Conservation (phyloP, 2,329 filamentous ascomycete genomes). For the Hypoxylon sp. region DNA sequence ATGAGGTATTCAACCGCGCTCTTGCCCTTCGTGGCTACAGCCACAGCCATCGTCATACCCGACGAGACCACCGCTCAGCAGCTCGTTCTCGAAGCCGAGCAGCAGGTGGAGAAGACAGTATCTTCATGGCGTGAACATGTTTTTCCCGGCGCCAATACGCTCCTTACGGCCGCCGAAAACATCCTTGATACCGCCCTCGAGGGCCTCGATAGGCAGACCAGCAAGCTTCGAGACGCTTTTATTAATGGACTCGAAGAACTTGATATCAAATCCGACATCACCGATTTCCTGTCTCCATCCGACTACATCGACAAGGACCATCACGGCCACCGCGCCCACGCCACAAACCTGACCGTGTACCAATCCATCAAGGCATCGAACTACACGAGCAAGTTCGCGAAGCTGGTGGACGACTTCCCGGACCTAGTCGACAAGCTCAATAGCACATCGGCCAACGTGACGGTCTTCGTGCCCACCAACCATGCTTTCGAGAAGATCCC, state of each 20-base stretch:
- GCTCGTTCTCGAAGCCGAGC: conserved; percentile 44
- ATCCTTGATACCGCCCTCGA: conserved; percentile 32
- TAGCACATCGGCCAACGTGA: conserved; percentile 79
- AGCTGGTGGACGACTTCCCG: conserved; percentile 78
- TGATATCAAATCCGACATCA: conserved; percentile 30
- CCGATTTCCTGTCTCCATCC: conserved; percentile 38
- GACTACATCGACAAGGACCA: conserved; percentile 12
- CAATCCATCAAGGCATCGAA: conserved; percentile 81
- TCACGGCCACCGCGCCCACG: conserved; percentile 22
- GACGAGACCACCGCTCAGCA: conserved; percentile 49
- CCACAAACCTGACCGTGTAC: conserved; percentile 78
- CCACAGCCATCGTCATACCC: conserved; percentile 47
- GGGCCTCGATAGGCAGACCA: conserved; percentile 36
- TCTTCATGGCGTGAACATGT: conserved; percentile 41
- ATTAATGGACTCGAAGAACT: conserved; percentile 20
- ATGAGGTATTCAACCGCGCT: conserved; percentile 47
- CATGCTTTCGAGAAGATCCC: conserved; percentile 76
- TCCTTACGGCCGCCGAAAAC: conserved; percentile 37
- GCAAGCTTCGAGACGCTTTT: conserved; percentile 35
- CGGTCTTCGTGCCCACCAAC: conserved; percentile 84
- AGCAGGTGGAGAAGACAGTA: conserved; percentile 34
- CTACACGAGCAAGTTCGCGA: conserved; percentile 80
- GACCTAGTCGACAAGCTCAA: conserved; percentile 81
- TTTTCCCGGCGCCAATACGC: conserved; percentile 30
- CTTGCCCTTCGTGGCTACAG: conserved; percentile 44